Evolutionary conservation across 352 stramenopile species (phyloP).

Genomic region (Phytophthora boehmeriae): DNA sequence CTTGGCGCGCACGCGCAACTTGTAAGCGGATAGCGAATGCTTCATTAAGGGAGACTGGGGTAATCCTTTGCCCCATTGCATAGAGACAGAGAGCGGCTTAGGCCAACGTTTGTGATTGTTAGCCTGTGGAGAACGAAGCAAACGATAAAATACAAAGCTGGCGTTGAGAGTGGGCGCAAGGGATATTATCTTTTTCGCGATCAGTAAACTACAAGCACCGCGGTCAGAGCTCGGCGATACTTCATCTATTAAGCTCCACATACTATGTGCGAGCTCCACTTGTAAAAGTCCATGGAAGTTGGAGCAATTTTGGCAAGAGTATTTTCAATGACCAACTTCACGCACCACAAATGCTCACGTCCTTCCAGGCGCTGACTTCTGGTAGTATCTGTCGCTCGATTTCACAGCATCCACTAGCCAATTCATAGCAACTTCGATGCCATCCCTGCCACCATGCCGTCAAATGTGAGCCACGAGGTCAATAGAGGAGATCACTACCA

Average conservation of each 20-base stretch:
- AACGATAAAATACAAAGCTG: constrained; percentile 25
- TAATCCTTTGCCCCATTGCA: constrained; percentile 23
- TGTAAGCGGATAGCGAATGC: constrained; percentile 46
- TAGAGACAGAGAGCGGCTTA: constrained; percentile 28
- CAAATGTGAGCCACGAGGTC: constrained; percentile 2
- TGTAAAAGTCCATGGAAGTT: not conserved
- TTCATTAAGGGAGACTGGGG: constrained; percentile 25
- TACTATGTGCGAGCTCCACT: not conserved
- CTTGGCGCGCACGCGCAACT: constrained; percentile 67
- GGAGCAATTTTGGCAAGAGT: not conserved
- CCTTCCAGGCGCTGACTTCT: constrained; percentile 33
- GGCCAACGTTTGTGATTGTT: constrained; percentile 21
- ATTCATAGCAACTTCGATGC: constrained; percentile 72
- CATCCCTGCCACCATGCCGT: constrained; percentile 41
- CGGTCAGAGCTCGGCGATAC: not conserved
- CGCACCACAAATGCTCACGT: constrained; percentile 14
- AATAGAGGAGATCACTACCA: not conserved
- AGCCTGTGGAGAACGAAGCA: constrained; percentile 19
- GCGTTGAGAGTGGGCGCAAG: not conserved
- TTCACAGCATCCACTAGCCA: constrained; percentile 80
- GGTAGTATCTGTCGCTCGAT: constrained; percentile 69
- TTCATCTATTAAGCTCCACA: constrained; percentile 18
- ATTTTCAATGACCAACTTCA: not conserved
- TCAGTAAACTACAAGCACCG: constrained; percentile 9
- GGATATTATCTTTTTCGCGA: no score